Evolutionary conservation across 352 stramenopile genomes (phyloP).

Genomic region (Phytophthora pisi): DNA sequence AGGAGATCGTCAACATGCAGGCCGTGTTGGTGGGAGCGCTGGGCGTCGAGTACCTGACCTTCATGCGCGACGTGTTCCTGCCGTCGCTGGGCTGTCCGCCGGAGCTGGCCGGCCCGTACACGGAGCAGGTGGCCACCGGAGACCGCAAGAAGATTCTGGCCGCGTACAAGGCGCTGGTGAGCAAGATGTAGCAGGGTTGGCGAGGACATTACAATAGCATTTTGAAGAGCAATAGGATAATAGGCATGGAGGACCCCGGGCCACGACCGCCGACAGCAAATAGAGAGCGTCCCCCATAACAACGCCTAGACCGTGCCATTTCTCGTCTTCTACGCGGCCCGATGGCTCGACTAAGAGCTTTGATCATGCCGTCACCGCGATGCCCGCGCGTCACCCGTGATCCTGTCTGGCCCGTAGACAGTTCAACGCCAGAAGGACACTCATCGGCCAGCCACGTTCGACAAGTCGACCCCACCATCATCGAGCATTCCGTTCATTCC

Average conservation of each 20-base stretch:
- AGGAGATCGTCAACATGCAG: conserved; percentile 80
- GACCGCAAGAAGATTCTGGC: conserved; percentile 69
- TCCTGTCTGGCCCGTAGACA: neutral
- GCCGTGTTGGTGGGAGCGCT: conserved; percentile 61
- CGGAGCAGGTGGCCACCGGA: conserved; percentile 59
- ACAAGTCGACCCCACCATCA: neutral
- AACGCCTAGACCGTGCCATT: too few species aligned
- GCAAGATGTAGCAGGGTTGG: conserved; percentile 42
- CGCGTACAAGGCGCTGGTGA: conserved; percentile 73
- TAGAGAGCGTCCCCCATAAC: conserved; percentile 19
- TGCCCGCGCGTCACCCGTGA: neutral
- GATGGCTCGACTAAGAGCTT: too few species aligned
- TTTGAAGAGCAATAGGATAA: conserved; percentile 29
- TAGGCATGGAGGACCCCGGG: conserved; percentile 15
- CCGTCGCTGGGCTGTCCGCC: conserved; percentile 60
- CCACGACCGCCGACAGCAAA: conserved; percentile 17
- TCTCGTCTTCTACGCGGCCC: too few species aligned
- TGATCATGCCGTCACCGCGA: neutral
- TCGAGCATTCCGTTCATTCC: conserved; percentile 1
- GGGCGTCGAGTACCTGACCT: conserved; percentile 66
- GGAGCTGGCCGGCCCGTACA: conserved; percentile 64
- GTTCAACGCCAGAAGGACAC: too few species aligned
- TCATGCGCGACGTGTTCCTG: conserved; percentile 69
- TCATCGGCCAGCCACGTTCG: neutral
- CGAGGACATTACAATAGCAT: conserved; percentile 17